These are phyloP conservation scores for Lepiota subincarnata DNA, from an alignment of 768 basidiomycete species.

Conservation along the genomic window DNA sequence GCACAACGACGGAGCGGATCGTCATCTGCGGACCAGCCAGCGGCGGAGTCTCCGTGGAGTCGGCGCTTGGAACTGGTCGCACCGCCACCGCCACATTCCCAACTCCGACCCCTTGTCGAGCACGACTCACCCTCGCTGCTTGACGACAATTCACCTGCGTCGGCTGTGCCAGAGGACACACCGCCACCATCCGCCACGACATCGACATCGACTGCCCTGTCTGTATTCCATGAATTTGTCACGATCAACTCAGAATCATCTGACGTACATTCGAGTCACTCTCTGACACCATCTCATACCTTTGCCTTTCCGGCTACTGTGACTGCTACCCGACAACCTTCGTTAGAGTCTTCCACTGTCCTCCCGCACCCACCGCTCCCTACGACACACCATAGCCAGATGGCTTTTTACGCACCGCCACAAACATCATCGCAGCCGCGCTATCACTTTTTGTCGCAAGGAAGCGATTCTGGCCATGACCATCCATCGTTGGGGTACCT, in stretches of 20 bases:
- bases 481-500: conserved; percentile 71
- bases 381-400: not conserved
- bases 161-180: conserved; percentile 3
- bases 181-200: conserved; percentile 3
- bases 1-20: not conserved
- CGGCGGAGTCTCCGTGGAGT: not conserved
- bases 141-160: conserved; percentile 7
- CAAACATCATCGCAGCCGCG: not conserved
- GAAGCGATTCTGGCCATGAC: conserved; percentile 20
- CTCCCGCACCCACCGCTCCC: conserved; percentile 1
- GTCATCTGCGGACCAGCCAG: conserved; percentile 3
- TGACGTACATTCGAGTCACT: conserved; percentile 5
- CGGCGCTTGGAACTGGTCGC: not conserved
- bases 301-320: not conserved
- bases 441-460: not conserved
- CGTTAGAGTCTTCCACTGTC: conserved; percentile 1
- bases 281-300: conserved; percentile 5
- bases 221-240: not conserved
- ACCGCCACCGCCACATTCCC: conserved; percentile 1
- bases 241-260: not conserved
- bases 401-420: not conserved
- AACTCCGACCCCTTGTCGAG: not conserved
- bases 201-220: not conserved
- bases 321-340: conserved; percentile 1
- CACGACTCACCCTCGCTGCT: conserved; percentile 1